phyloP scores from a whole-genome alignment of 2,329 filamentous ascomycete species.

The Leptodontidium sp. region DNA sequence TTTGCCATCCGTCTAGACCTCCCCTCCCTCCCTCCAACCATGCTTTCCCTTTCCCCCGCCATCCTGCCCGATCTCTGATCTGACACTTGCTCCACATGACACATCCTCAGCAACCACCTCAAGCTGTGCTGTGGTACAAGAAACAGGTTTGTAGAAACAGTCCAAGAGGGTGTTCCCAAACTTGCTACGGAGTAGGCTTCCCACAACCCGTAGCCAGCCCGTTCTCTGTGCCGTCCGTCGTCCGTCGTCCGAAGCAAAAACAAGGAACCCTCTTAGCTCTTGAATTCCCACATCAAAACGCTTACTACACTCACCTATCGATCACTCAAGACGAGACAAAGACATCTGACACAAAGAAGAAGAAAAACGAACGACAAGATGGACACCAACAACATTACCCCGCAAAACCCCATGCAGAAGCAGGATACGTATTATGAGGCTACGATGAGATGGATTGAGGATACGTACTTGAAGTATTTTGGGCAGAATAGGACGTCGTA shows the following conservation, averaged over 20 bases:
- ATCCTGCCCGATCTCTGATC: constrained; percentile 6
- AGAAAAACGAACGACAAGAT: neutral
- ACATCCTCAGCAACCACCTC: constrained; percentile 5
- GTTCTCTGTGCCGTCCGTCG: neutral
- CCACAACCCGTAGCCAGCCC: neutral
- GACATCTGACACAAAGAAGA: neutral
- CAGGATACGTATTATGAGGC: constrained; percentile 38
- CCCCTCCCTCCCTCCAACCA: no score
- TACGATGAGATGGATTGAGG: constrained; percentile 42
- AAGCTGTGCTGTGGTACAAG: neutral
- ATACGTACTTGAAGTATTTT: constrained; percentile 44
- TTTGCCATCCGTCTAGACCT: neutral
- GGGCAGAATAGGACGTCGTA: constrained; percentile 44
- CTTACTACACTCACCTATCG: neutral
- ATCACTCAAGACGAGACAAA: neutral
- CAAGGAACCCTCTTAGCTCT: no score
- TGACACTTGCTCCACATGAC: neutral
- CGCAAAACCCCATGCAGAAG: constrained; percentile 28
- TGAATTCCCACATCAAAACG: neutral
- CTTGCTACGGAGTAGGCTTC: neutral
- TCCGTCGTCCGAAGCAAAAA: no score
- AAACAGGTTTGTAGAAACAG: no score
- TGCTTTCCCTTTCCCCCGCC: neutral
- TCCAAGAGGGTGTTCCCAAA: no score
- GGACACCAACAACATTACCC: constrained; percentile 13